Evolutionary conservation across 1,284 basidiomycete genomes (phyloP).

Genomic region (Trametes pubescens): DNA sequence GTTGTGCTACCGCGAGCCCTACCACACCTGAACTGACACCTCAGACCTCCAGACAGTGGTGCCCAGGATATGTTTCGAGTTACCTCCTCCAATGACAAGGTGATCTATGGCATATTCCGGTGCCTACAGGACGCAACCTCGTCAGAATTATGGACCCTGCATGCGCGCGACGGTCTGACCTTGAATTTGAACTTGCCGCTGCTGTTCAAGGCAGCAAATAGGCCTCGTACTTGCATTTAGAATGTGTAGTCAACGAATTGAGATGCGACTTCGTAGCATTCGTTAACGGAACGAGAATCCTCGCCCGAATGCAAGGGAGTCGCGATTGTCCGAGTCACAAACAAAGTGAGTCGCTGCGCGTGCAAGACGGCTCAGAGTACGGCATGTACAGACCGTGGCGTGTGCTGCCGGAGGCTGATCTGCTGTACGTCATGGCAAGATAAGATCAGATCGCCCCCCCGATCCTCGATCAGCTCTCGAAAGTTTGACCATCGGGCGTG

Average conservation of each 20-base stretch:
- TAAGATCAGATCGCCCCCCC: conserved; percentile 20
- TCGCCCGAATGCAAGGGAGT: no score
- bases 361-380: not conserved
- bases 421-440: conserved; percentile 13
- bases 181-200: conserved; percentile 68
- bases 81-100: conserved; percentile 91
- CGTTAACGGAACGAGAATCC: not conserved
- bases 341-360: no score
- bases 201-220: conserved; percentile 68
- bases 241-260: not conserved
- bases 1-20: conserved; percentile 88
- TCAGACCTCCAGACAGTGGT: not conserved
- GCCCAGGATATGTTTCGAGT: conserved; percentile 25
- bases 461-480: conserved; percentile 17
- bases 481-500: conserved; percentile 5
- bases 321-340: no score
- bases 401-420: not conserved
- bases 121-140: conserved; percentile 45
- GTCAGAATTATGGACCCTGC: not conserved
- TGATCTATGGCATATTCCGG: conserved; percentile 88
- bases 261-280: not conserved
- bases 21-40: conserved; percentile 68
- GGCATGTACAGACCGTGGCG: no score
- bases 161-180: conserved; percentile 45
- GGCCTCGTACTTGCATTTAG: conserved; percentile 41